Percentiles rank a stretch among this genome's conserved stretches.
These are phyloP conservation scores for Sicyos edulis DNA, from an alignment of 306 rosid genomes.

Conservation along the genomic window DNA sequence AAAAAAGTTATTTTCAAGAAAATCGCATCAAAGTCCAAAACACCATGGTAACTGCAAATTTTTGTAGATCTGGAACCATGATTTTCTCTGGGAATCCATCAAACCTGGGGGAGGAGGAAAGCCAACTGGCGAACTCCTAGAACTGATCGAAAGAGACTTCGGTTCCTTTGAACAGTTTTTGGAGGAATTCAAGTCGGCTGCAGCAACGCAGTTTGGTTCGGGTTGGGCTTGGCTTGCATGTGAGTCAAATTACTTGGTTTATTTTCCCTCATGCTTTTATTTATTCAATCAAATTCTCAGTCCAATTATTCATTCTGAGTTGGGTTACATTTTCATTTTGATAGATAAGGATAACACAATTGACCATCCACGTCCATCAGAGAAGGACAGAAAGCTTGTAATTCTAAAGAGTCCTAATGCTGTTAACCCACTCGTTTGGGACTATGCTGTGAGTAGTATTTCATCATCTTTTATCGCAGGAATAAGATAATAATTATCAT, in stretches of 20 bases:
- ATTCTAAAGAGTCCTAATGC: constrained; percentile 83
- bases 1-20: background rate
- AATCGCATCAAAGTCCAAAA: background rate
- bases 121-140: constrained; percentile 77
- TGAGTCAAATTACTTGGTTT: constrained; percentile 30
- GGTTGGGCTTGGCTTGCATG: constrained; percentile 99
- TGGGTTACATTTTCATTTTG: background rate
- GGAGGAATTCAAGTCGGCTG: constrained; percentile 56
- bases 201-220: constrained; percentile 86
- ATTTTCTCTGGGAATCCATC: constrained; percentile 61
- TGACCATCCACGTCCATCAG: constrained; percentile 55
- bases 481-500: background rate
- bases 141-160: constrained; percentile 75
- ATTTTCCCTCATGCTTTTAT: constrained; percentile 12
- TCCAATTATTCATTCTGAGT: background rate
- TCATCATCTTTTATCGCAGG: background rate
- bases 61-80: constrained; percentile 65
- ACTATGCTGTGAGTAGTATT: constrained; percentile 45
- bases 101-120: constrained; percentile 81
- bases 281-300: background rate
- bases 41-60: background rate
- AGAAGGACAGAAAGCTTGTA: constrained; percentile 67
- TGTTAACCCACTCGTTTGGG: constrained; percentile 82
- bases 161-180: constrained; percentile 63
- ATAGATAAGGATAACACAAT: constrained; percentile 61